Conservation (phyloP, 1,284 basidiomycete genomes). For the Trichosporon asahii region DNA sequence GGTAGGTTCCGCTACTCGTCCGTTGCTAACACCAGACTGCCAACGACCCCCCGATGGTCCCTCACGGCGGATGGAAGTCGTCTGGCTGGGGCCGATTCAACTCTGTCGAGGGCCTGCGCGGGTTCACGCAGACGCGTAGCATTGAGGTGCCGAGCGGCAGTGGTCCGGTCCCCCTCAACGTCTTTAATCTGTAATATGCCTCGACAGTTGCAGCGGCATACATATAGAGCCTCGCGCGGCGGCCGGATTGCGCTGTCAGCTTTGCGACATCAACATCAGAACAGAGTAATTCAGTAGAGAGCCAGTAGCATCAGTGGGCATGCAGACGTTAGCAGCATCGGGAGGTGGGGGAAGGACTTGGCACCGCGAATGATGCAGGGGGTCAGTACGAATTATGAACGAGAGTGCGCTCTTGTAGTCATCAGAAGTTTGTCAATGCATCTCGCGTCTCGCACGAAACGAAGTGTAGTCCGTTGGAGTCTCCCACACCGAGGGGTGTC, state of each 20-base stretch:
- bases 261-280: too few species aligned
- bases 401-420: background rate
- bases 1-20: too few species aligned
- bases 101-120: constrained; percentile 29
- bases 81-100: constrained; percentile 39
- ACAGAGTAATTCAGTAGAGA: background rate
- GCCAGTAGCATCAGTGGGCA: too few species aligned
- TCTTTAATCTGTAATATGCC: constrained; percentile 17
- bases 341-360: background rate
- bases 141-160: constrained; percentile 16
- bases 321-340: too few species aligned
- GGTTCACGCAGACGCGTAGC: constrained; percentile 23
- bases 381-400: too few species aligned
- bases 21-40: constrained; percentile 14
- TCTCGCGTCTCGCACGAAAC: background rate
- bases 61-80: constrained; percentile 29
- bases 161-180: constrained; percentile 16
- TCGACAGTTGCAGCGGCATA: background rate
- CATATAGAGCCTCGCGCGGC: background rate
- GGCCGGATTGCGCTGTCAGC: too few species aligned
- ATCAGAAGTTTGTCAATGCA: background rate
- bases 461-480: background rate
- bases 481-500: background rate
- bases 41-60: constrained; percentile 21
- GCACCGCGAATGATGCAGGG: background rate